Evolutionary conservation across 768 basidiomycete species (phyloP).

Genomic region (Sarcomyxa edulis): DNA sequence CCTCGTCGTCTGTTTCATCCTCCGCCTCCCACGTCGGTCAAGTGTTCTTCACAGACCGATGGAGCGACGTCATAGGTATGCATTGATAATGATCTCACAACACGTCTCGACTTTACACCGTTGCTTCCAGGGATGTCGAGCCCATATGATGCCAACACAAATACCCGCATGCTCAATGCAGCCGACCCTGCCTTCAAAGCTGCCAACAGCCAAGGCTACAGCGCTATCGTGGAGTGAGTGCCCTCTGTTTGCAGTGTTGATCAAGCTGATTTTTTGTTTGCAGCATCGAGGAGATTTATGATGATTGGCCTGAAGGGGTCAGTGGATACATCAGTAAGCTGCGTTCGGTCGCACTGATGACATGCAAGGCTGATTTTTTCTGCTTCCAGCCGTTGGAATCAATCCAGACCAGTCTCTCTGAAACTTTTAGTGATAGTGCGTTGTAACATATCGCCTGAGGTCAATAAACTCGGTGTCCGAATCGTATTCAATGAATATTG

Average conservation of each 20-base stretch:
- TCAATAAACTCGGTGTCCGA: not conserved
- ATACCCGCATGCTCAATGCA: slow-evolving; percentile 21
- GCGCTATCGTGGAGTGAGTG: slow-evolving; percentile 22
- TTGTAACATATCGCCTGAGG: slow-evolving; percentile 4
- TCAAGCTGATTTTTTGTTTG: not conserved
- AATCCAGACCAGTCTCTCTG: slow-evolving; percentile 14
- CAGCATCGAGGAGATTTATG: slow-evolving; percentile 20
- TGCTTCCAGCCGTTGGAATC: slow-evolving; percentile 19
- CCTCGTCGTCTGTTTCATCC: slow-evolving; percentile 20
- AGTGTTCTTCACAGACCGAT: slow-evolving; percentile 33
- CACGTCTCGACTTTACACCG: too few species aligned
- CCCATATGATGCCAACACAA: slow-evolving; percentile 25
- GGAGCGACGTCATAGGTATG: slow-evolving; percentile 24
- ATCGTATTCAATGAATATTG: not conserved
- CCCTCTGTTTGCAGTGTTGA: too few species aligned
- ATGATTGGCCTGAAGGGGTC: slow-evolving; percentile 24
- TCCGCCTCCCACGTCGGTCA: slow-evolving; percentile 27
- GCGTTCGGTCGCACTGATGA: not conserved
- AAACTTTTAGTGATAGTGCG: not conserved
- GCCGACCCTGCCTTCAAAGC: slow-evolving; percentile 22
- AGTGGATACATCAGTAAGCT: slow-evolving; percentile 21
- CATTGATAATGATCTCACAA: too few species aligned
- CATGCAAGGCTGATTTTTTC: not conserved
- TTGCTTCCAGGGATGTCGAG: too few species aligned
- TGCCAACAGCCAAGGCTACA: slow-evolving; percentile 19